Evolutionary conservation across 306 rosid genomes (phyloP), one percentile per base, ranked within the genome.

Genomic region (Trifolium fragiferum): DNA sequence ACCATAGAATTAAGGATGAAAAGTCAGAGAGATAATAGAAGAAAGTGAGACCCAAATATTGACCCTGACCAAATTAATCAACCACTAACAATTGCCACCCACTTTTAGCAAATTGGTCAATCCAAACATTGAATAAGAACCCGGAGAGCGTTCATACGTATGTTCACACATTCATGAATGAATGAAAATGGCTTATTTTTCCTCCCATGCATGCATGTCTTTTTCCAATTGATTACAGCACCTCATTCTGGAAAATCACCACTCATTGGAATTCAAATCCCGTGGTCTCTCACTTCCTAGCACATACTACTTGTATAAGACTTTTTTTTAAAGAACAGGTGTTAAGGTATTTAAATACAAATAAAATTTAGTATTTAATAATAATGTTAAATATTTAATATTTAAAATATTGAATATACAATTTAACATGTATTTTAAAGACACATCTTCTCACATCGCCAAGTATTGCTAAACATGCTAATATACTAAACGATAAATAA

Each of bases 151-250:
- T 71, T 37, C 15, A n/a, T 68, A 70, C 55, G 57, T 68, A 64
- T 33, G 77, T 82, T 78, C 86, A 54, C 86, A 54, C 80, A 78
- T 82, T 74, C 82, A 78, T 78, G 80, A 62, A 82, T 27, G 32
- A 27, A 27, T 27, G 32, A 27, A 27, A 27, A 65, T 35, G 15
- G 8, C 35, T 66, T 47, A 0, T 6, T 33, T 60, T 65, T 66
- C 25, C 54, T 65, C 6, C 50, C 50, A 44, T 44, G 50, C 50
- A 44, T 44, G 50, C 50, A 44, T 44, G 71, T 66, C 79, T 13
- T 44, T 60, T 5, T 78, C 77, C 74, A 62, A 74, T 74, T 82
- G 54, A 78, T 43, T 67, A 67, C 9, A 27, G 30, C 79, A 73
- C 79, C 68, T 15, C 72, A 49, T 44, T 46, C 14, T 72, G 5